Base-by-base conservation (phyloP, 2,329 filamentous ascomycete genomes). In the Xylaria multiplex region DNA sequence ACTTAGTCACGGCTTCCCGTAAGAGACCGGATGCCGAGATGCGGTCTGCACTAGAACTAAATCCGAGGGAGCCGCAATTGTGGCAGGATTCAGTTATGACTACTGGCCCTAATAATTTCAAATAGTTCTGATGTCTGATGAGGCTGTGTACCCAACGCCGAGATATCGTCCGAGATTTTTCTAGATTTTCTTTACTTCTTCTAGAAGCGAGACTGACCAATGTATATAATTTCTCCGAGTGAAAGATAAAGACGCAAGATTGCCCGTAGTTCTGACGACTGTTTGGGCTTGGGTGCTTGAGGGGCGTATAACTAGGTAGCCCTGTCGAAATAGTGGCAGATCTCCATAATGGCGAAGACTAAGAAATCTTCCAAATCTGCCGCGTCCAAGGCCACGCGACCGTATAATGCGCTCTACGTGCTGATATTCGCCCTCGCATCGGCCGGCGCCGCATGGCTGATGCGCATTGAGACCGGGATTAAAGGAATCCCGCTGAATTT, bases 381-480 rank as follows among this genome's bases (percentile, higher is more conserved):
- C 19, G 19, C 19, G 19, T 19, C 19, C 19, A 70, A 64, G 35
- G 55, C 62, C 42, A 71, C 65, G 55, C 56, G 64, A 40, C 67
- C 72, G 37, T 68, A 72, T 54, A 52, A 71, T 63, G 52, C 68
- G 59, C 52, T 67, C 59, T 57, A 70, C 60, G 58, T 69, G 16
- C 62, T 55, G 37, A 14, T 69, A 19, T 66, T 72, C 24, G 70
- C 55, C 50, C 11, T 61, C 52, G 11, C 64, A 24, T 64, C 72
- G 16, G 71, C 46, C 16, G 6, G 50, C 27, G 64, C 37, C 35
- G 40, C 54, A 1, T 75, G 69, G 69, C 58, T 71, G 2, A 72
- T 75, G 73, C 71, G 72, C 60, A 64, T 75, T 30, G 71, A 73
- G 54, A 62, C 69, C 5, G 65, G 45, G 2, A 66, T 71, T 14